Conservation (phyloP, 805 yeast genomes). For the Cyberlindnera meyerae region DNA sequence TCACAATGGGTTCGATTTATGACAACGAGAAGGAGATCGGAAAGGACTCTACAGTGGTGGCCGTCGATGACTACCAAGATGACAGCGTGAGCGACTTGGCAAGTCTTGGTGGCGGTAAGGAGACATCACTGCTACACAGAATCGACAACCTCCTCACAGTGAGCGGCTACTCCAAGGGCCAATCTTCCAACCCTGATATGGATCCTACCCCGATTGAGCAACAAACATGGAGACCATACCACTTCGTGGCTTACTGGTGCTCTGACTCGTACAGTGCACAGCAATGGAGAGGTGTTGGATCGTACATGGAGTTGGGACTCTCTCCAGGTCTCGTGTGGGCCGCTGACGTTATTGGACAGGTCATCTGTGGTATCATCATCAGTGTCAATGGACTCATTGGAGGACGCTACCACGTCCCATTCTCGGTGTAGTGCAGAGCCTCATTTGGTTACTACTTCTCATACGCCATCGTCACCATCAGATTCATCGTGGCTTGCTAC, state of each 20-base stretch:
- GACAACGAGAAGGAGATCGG: too few relatives aligned
- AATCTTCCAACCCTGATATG: constrained; percentile 11
- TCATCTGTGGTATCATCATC: constrained; percentile 7
- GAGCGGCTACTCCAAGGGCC: neutral
- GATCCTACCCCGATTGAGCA: constrained; percentile 13
- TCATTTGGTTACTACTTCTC: constrained; percentile 15
- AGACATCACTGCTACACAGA: too few relatives aligned
- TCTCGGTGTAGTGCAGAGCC: constrained; percentile 14
- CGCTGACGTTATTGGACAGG: constrained; percentile 11
- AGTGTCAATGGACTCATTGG: constrained; percentile 13
- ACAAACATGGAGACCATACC: constrained; percentile 14
- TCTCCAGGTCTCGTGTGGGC: constrained; percentile 12
- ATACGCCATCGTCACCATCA: constrained; percentile 8
- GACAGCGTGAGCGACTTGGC: too few relatives aligned
- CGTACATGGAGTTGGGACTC: constrained; percentile 13
- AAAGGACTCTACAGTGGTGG: too few relatives aligned
- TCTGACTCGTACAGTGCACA: constrained; percentile 15
- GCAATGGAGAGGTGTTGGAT: constrained; percentile 15
- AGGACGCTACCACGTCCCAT: constrained; percentile 12
- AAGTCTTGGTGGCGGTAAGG: too few relatives aligned
- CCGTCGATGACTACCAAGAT: too few relatives aligned
- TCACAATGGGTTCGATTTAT: too few relatives aligned
- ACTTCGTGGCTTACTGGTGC: constrained; percentile 15
- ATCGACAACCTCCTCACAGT: constrained; percentile 2
- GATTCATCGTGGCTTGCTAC: constrained; percentile 15